These are phyloP conservation scores for Neopestalotiopsis sp. DNA, from an alignment of 2,329 filamentous ascomycete species.

Conservation along the genomic window DNA sequence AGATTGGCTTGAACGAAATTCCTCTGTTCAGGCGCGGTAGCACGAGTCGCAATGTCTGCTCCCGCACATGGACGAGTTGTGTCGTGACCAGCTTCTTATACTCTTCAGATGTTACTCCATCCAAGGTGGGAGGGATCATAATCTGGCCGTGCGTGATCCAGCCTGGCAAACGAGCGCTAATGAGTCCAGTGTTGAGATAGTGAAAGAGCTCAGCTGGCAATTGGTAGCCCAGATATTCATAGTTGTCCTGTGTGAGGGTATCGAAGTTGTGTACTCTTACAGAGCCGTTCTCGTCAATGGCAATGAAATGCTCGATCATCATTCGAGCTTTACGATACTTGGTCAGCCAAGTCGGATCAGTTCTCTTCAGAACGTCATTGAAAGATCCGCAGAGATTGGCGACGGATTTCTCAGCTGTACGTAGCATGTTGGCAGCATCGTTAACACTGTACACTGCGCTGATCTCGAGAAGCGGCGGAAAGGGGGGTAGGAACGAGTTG, in stretches of 20 bases:
- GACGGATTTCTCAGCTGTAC: constrained; percentile 72
- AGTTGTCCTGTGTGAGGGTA: constrained; percentile 79
- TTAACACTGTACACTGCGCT: constrained; percentile 68
- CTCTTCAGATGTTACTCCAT: constrained; percentile 78
- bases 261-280: constrained; percentile 77
- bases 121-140: constrained; percentile 80
- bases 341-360: constrained; percentile 79
- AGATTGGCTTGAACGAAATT: constrained; percentile 80
- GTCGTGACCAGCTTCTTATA: constrained; percentile 81
- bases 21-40: constrained; percentile 82
- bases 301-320: constrained; percentile 86
- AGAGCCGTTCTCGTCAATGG: constrained; percentile 78
- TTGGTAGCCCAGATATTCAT: constrained; percentile 88
- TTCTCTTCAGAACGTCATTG: constrained; percentile 76
- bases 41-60: constrained; percentile 78
- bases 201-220: constrained; percentile 89
- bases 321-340: constrained; percentile 87
- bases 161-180: constrained; percentile 79
- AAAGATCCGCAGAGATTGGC: constrained; percentile 77
- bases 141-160: constrained; percentile 84
- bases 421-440: constrained; percentile 80
- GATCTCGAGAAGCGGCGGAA: constrained; percentile 76
- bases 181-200: constrained; percentile 83
- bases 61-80: constrained; percentile 75
- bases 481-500: constrained; percentile 78